Evolutionary conservation across 768 basidiomycete genomes (phyloP).

Genomic region (Suillus sp.): DNA sequence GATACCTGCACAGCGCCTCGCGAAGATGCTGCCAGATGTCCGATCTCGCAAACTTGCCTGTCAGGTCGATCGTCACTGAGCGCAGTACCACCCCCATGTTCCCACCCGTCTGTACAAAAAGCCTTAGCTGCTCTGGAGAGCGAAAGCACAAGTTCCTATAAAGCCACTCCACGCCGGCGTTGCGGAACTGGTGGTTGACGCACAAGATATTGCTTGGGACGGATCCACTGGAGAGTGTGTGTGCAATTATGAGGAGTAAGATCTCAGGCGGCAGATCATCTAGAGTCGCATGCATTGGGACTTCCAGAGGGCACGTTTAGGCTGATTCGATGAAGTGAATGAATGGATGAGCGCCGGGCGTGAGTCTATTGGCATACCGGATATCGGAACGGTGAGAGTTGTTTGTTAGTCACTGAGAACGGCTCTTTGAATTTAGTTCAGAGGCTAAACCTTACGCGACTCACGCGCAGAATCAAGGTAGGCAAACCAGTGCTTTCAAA

Average conservation of each 20-base stretch:
- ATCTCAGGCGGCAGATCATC: constrained; percentile 28
- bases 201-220: constrained; percentile 27
- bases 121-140: constrained; percentile 24
- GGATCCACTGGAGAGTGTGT: constrained; percentile 16
- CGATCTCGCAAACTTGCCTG: constrained; percentile 32
- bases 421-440: neutral
- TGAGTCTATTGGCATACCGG: neutral
- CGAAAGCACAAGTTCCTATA: constrained; percentile 31
- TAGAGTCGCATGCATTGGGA: constrained; percentile 13
- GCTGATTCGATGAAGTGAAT: neutral
- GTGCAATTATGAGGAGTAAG: constrained; percentile 20
- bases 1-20: constrained; percentile 30
- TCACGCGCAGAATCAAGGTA: neutral
- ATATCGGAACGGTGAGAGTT: neutral
- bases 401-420: neutral
- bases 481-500: neutral
- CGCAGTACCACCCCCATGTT: constrained; percentile 28
- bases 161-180: constrained; percentile 24
- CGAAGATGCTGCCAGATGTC: constrained; percentile 31
- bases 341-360: neutral
- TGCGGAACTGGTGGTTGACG: constrained; percentile 24
- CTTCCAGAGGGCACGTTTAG: neutral
- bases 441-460: constrained; percentile 3
- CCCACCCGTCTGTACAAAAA: constrained; percentile 16
- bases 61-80: constrained; percentile 30